Evolutionary conservation across 768 basidiomycete genomes (phyloP), one percentile per base, ranked within the genome.

Genomic region (Hericium coralloides): DNA sequence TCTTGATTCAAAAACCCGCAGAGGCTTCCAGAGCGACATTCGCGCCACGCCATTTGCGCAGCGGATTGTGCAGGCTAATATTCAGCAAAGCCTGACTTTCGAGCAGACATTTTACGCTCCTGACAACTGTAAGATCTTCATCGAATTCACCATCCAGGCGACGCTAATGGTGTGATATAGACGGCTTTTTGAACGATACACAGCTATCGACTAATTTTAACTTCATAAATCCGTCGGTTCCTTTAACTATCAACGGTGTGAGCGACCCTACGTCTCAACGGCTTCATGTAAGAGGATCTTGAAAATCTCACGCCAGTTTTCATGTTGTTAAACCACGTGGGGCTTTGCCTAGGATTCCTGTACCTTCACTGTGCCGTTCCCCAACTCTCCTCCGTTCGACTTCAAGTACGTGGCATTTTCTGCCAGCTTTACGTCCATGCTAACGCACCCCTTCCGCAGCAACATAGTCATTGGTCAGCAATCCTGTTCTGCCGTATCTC

Each of bases 1-100:
- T 22, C 36, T 18, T 45, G 20, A 26, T 38, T 20, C 17, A 31
- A 31, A 31, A 14, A 12, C 18, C 17, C 45, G 17, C 57, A 84
- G 82, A 3, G 82, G 83, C 4, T 85, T 83, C 68, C 72, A 79
- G 52, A 79, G 82, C 2, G 77, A 76, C 9, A 69, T 67, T 23
- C 78, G 83, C 23, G 82, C 75, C 8, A 83, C 79, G 59, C 69
- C 76, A 4, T 74, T 85, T 5, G 83, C 84, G 2, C 75, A 79
- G 60, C 83, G 81, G 66, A 81, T 85, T 41, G 69, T 84, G 10
- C 73, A 73, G 12, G 72, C 75, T 2, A 76, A 79, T 61, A 82
- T 85, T 47, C 71, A 68, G 2, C 68, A 76, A 37, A 73, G 76
- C 0, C 60, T 78, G 6, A 68, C 74, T 47, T 67, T 59, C 36